Evolutionary conservation across 1,139 yeast species (phyloP), one percentile per base, ranked within the genome.

Genomic region (Sugiyamaella neomexicana): DNA sequence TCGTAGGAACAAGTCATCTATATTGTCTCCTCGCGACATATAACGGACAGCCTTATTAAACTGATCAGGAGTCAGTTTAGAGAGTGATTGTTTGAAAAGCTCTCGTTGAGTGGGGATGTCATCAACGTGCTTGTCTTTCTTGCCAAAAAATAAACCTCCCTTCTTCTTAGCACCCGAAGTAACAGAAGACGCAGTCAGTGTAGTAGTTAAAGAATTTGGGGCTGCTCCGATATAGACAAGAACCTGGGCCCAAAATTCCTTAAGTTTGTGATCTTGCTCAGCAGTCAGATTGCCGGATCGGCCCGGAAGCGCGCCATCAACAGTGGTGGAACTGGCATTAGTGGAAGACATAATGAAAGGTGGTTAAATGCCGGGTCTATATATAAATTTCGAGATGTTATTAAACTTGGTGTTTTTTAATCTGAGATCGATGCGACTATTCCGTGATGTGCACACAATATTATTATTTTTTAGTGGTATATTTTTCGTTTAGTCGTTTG

Each of bases 221-320:
- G 79, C 77, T 53, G 82, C 76, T 2, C 89, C 93, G 74, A 83
- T 78, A 54, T 76, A 80, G 55, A 79, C 80, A 58, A 88, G 72
- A 46, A 85, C 65, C 58, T 82, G 79, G 40, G 86, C 82, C 93
- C 95, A 86, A 50, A 83, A 77, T 65, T 87, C 91, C 70, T 89
- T 89, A 62, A 89, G 76, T 40, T 76, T 76, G 54, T 78, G 73
- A 64, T 86, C 95, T 70, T 88, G 85, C 39, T 81, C 83, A 1
- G 75, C 71, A 10, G 83, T 78, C 47, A 89, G 73, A 27, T 82
- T 79, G 59, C 80, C 81, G 48, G 81, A 75, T 61, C 87, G 78
- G 9, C 91, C 91, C 2, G 79, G 66, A 13, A 44, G 50, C 25
- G 25, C 25, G 25, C 25, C 25, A 42, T 16, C 38, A 37, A 12